These are phyloP conservation scores for Penicillium cinerascens DNA, from an alignment of 495 filamentous ascomycete genomes.

Conservation along the genomic window DNA sequence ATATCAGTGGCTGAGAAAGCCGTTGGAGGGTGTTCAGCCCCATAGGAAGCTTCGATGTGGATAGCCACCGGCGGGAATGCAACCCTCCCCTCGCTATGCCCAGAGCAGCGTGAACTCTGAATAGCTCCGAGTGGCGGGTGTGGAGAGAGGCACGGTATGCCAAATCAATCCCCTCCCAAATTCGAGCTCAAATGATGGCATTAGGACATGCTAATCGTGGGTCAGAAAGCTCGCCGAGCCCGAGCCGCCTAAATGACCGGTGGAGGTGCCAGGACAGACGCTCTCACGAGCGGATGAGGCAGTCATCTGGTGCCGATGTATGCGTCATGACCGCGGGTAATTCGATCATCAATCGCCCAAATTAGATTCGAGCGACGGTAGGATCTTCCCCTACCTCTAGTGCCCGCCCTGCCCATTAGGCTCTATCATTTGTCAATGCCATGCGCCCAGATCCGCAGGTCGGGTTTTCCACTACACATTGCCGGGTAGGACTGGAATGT, in stretches of 20 bases:
- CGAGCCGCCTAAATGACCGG: slow-evolving; percentile 11
- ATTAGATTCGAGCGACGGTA: slow-evolving; percentile 15
- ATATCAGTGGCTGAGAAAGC: slow-evolving; percentile 23
- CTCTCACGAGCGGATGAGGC: slow-evolving; percentile 1
- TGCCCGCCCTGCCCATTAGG: neutral
- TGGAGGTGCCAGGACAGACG: slow-evolving; percentile 13
- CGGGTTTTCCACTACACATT: slow-evolving; percentile 11
- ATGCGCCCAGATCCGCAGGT: neutral
- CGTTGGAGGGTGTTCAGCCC: slow-evolving; percentile 18
- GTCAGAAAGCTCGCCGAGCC: slow-evolving; percentile 19
- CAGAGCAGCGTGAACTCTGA: slow-evolving; percentile 29
- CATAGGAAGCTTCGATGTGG: slow-evolving; percentile 14
- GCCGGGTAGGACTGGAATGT: slow-evolving; percentile 23
- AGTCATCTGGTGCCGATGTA: slow-evolving; percentile 25
- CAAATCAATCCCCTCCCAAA: slow-evolving; percentile 18
- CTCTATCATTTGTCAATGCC: slow-evolving; percentile 4
- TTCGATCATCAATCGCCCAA: slow-evolving; percentile 15
- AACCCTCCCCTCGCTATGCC: slow-evolving; percentile 36
- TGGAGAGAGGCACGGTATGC: slow-evolving; percentile 12
- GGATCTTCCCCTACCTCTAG: slow-evolving; percentile 17
- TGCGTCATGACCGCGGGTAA: slow-evolving; percentile 32
- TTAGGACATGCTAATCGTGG: slow-evolving; percentile 7
- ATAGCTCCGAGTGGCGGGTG: slow-evolving; percentile 27
- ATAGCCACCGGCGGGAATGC: slow-evolving; percentile 41
- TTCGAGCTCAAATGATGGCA: slow-evolving; percentile 1